A percentile compares a stretch with the other conserved stretches of the same genome.
phyloP scores from a whole-genome alignment of 306 rosid species.

The Dalbergia oliveri region DNA sequence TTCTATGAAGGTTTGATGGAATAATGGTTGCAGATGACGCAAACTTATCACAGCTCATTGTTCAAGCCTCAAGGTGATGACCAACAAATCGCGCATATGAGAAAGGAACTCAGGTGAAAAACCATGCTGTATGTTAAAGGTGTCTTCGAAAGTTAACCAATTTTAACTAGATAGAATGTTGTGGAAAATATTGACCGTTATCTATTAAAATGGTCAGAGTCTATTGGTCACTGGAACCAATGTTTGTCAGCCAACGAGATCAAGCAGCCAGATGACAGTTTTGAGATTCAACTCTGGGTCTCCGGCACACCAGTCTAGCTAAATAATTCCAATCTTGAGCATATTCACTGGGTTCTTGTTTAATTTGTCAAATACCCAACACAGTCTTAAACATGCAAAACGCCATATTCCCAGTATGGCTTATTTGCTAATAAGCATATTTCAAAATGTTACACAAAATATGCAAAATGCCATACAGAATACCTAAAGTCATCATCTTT shows the following conservation, averaged over 20 bases:
- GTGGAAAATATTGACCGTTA: too few relatives aligned
- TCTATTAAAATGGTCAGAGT: too few relatives aligned
- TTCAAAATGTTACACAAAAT: constrained; percentile 21
- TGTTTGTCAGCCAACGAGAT: too few relatives aligned
- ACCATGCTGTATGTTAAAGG: constrained; percentile 88
- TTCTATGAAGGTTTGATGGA: constrained; percentile 84
- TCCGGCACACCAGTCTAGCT: background rate
- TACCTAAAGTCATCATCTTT: background rate
- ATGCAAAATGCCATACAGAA: background rate
- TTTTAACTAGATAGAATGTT: too few relatives aligned
- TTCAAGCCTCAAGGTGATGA: constrained; percentile 74
- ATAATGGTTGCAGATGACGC: constrained; percentile 66
- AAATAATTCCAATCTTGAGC: background rate
- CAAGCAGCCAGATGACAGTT: constrained; percentile 14
- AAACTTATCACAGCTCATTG: constrained; percentile 63
- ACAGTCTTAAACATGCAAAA: background rate
- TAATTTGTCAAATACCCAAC: background rate
- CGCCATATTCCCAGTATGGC: background rate
- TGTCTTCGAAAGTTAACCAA: constrained; percentile 56
- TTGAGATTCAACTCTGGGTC: background rate
- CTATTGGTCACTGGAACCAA: too few relatives aligned
- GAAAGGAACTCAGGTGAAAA: constrained; percentile 79
- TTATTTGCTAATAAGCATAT: constrained; percentile 5
- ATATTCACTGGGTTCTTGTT: background rate
- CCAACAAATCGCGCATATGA: constrained; percentile 85